Evolutionary conservation across 139 green algal species (phyloP).

Genomic region (Tetraselmis chui): DNA sequence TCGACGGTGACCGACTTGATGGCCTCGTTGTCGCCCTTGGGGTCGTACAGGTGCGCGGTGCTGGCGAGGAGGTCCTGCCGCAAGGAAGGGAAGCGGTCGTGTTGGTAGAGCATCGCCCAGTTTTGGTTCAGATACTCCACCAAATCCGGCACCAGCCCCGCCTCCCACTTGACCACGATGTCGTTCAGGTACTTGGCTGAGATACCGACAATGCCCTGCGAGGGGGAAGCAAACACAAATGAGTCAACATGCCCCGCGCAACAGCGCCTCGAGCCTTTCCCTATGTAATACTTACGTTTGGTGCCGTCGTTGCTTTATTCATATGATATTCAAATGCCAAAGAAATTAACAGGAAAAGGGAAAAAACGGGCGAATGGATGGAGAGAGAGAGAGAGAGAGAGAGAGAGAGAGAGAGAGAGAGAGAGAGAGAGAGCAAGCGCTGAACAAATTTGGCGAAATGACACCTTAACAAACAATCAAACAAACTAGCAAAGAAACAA

Average conservation of each 20-base stretch:
- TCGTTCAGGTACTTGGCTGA: conserved; percentile 18
- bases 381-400: conserved; percentile 6
- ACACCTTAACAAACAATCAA: too few relatives aligned
- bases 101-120: conserved; percentile 42
- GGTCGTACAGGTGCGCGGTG: background rate
- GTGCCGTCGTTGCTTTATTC: conserved; percentile 19
- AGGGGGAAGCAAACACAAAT: background rate
- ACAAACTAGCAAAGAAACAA: too few relatives aligned
- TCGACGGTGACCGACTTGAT: background rate
- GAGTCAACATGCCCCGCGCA: background rate
- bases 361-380: conserved; percentile 22
- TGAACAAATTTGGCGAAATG: too few relatives aligned
- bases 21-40: background rate
- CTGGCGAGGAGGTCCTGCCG: conserved; percentile 3
- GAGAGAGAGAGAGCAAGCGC: too few relatives aligned
- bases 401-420: conserved; percentile 3
- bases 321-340: conserved; percentile 20
- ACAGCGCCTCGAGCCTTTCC: background rate
- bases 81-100: conserved; percentile 32
- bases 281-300: background rate
- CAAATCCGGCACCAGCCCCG: conserved; percentile 21
- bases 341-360: conserved; percentile 18
- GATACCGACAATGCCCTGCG: conserved; percentile 8
- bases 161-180: conserved; percentile 11
- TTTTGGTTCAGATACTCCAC: conserved; percentile 27